Percentiles rank a stretch among this genome's conserved stretches.
Evolutionary conservation across 768 basidiomycete genomes (phyloP).

Genomic region (Jaapia argillacea): DNA sequence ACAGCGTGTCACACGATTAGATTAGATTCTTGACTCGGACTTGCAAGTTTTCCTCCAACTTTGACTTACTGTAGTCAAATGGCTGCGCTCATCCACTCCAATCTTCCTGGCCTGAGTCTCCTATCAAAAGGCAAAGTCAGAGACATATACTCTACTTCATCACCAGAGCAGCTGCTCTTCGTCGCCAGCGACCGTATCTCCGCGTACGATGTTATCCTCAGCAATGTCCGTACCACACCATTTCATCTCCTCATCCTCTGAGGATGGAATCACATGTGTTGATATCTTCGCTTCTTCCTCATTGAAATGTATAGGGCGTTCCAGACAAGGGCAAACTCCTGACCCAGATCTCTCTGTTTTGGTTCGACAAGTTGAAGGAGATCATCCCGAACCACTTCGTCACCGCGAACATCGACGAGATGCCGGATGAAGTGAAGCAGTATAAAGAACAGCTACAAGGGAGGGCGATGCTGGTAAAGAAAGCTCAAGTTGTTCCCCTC

Average conservation of each 20-base stretch:
- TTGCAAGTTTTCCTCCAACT: not conserved
- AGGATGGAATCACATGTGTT: too few species aligned
- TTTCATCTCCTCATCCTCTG: not conserved
- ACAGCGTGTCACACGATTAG: too few species aligned
- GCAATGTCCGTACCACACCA: conserved; percentile 55
- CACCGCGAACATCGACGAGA: conserved; percentile 62
- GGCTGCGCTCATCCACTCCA: conserved; percentile 37
- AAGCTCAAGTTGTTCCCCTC: conserved; percentile 80
- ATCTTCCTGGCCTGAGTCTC: conserved; percentile 54
- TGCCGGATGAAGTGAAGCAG: conserved; percentile 71
- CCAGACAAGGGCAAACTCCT: conserved; percentile 88
- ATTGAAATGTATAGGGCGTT: conserved; percentile 66
- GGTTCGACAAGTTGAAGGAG: conserved; percentile 76
- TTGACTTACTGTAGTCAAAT: conserved; percentile 2
- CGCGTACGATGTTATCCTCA: conserved; percentile 91
- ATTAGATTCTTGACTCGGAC: too few species aligned
- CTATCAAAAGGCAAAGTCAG: conserved; percentile 92
- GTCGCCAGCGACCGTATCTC: conserved; percentile 95
- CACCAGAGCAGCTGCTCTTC: conserved; percentile 70
- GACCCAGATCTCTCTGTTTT: conserved; percentile 87
- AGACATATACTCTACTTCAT: conserved; percentile 80
- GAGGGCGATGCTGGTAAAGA: conserved; percentile 84
- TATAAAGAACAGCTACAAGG: conserved; percentile 75
- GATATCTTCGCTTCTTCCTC: not conserved
- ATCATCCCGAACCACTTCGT: conserved; percentile 90